Conservation (phyloP, 2,329 filamentous ascomycete species). For the Myriosclerotinia duriaeana region DNA sequence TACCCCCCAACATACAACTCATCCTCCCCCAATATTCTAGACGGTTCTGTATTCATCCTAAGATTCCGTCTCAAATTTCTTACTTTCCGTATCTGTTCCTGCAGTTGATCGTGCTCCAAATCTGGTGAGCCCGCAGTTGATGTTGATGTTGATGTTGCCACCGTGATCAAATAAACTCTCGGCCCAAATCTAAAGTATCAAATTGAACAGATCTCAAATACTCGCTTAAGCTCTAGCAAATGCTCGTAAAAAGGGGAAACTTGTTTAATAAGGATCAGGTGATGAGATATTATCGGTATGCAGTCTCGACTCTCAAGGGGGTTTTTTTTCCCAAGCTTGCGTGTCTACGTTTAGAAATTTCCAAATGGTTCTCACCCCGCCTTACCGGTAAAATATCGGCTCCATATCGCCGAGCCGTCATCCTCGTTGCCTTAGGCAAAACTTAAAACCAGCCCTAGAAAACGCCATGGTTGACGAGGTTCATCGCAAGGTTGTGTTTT, state of each 20-base stretch:
- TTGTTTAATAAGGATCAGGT: constrained; percentile 1
- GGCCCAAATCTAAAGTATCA: neutral
- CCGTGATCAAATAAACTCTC: neutral
- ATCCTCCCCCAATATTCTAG: constrained; percentile 66
- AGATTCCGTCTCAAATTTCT: constrained; percentile 13
- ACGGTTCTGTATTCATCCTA: constrained; percentile 52
- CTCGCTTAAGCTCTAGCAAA: neutral
- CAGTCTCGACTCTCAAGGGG: constrained; percentile 14
- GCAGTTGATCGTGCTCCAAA: neutral
- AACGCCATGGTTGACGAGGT: neutral
- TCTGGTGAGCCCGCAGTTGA: neutral
- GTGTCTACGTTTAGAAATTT: constrained; percentile 5
- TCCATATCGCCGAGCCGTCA: too few relatives aligned
- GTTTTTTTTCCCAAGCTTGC: constrained; percentile 2
- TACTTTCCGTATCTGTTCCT: constrained; percentile 14
- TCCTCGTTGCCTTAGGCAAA: neutral
- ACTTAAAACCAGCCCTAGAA: neutral
- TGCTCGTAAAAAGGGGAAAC: neutral
- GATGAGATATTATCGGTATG: constrained; percentile 8
- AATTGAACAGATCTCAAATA: constrained; percentile 6
- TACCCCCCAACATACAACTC: constrained; percentile 81
- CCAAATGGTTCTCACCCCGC: constrained; percentile 16
- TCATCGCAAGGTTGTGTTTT: neutral
- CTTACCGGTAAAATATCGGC: constrained; percentile 11
- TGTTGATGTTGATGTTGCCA: constrained; percentile 7